Evolutionary conservation across 345 rosid species (phyloP).

Genomic region (Kandelia obovata): DNA sequence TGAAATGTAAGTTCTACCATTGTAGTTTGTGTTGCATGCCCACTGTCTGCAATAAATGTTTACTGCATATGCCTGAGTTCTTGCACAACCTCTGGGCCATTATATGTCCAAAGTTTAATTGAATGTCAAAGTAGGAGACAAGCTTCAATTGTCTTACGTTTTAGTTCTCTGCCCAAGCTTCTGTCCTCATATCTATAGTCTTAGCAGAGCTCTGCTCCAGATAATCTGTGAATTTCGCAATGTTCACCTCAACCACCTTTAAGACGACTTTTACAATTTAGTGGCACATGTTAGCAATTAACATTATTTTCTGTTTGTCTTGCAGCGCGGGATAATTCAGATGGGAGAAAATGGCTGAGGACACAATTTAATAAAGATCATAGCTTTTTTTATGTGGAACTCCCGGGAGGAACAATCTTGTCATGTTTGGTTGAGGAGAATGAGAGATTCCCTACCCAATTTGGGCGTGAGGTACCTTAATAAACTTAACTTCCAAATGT

Average conservation of each 20-base stretch:
- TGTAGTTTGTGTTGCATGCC: slow-evolving; percentile 5
- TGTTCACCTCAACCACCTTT: background rate
- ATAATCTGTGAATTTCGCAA: background rate
- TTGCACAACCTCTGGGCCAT: background rate
- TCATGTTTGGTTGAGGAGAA: slow-evolving; percentile 65
- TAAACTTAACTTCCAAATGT: too few species aligned
- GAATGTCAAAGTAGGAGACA: background rate
- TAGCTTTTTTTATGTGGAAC: slow-evolving; percentile 77
- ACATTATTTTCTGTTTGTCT: slow-evolving; percentile 14
- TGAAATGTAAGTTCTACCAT: slow-evolving; percentile 47
- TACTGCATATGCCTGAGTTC: background rate
- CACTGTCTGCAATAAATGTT: background rate
- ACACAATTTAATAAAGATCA: slow-evolving; percentile 46
- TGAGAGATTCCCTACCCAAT: slow-evolving; percentile 78
- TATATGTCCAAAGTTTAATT: background rate
- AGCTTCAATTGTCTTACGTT: background rate
- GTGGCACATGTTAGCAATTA: slow-evolving; percentile 2
- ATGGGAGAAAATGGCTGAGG: slow-evolving; percentile 69
- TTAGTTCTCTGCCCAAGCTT: background rate
- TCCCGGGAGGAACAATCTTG: slow-evolving; percentile 62
- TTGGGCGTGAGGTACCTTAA: slow-evolving; percentile 75
- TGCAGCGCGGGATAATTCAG: slow-evolving; percentile 49
- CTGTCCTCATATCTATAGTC: background rate
- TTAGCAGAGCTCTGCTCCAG: background rate
- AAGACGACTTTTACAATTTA: background rate